Evolutionary conservation across 73 alveolate species (phyloP), one percentile per base, ranked within the genome.

Genomic region (Stentor roeselii): DNA sequence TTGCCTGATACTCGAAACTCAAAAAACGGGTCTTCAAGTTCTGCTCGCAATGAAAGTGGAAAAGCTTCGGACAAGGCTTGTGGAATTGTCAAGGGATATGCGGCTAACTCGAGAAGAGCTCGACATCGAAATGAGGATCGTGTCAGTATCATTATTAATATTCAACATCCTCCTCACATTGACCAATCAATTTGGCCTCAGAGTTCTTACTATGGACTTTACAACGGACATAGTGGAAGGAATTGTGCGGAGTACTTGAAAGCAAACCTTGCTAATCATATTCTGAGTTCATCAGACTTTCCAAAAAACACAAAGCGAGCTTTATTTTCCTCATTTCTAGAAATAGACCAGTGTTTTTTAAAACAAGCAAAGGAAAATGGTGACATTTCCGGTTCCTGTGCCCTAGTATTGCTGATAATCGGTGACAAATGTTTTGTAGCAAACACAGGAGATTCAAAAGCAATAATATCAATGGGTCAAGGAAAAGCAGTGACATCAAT

Each of bases 371-470:
- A 82, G 35, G 36, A 15, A n/a, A n/a, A n/a, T n/a, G n/a, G n/a
- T n/a, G n/a, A n/a, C n/a, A n/a, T n/a, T n/a, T n/a, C 85, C 32
- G 93, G 93, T 31, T 67, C 95, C 0, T 89, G 95, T 77, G 95
- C 93, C 15, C 83, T 89, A 59, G 93, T 91, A 3, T 85, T 83
- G n/a, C n/a, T n/a, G n/a, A n/a, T n/a, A n/a, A n/a, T n/a, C n/a
- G 98, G 89, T 32, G 92, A 86, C 32, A 88, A 75, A 59, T 92
- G 97, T 74, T 94, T 90, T 82, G 92, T 92, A n/a, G 96, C 93
- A 3, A 94, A 94, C 74, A 92, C 92, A 59, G 98, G 98, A 30
- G 98, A 94, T 84, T 82, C 93, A 40, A 82, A 97, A 39, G 95
- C 98, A 4, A 92, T 94, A 30, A 82, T 90, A 14, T 88, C 96